These are phyloP conservation scores for Nicotiana attenuata DNA, from an alignment of 257 asterid genomes.

Conservation along the genomic window DNA sequence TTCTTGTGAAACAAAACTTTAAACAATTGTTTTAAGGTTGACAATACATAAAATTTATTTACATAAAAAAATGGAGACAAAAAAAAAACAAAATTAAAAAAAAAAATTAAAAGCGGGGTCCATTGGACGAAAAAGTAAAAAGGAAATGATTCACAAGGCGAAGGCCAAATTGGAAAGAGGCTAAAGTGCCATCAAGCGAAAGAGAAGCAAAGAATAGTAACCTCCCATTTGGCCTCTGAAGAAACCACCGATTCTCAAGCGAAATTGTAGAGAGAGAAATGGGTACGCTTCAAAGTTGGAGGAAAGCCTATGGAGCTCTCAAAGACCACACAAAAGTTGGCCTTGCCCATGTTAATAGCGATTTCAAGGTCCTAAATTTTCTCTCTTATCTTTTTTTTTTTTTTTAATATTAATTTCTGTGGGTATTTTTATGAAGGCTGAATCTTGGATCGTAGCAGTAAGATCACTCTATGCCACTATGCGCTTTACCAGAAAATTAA, in stretches of 20 bases:
- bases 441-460: not conserved
- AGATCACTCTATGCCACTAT: not conserved
- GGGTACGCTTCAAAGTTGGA: constrained; percentile 76
- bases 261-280: constrained; percentile 19
- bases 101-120: not conserved
- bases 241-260: constrained; percentile 1
- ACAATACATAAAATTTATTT: too few relatives aligned
- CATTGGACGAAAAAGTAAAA: not conserved
- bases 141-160: not conserved
- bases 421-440: constrained; percentile 14
- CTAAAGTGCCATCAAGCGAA: not conserved
- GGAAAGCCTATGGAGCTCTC: constrained; percentile 83
- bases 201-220: not conserved
- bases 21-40: too few relatives aligned
- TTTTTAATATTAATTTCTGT: not conserved
- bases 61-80: not conserved
- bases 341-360: constrained; percentile 90
- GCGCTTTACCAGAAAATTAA: not conserved
- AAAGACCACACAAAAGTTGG: constrained; percentile 89
- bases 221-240: constrained; percentile 6
- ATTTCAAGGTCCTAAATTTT: constrained; percentile 58
- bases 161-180: not conserved
- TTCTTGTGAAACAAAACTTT: too few relatives aligned
- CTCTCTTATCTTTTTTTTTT: not conserved
- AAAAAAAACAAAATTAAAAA: too few relatives aligned